Percentiles rank a stretch among this genome's conserved stretches.
These are phyloP conservation scores for Glebionis coronaria DNA, from an alignment of 129 eudicot species.

Conservation along the genomic window DNA sequence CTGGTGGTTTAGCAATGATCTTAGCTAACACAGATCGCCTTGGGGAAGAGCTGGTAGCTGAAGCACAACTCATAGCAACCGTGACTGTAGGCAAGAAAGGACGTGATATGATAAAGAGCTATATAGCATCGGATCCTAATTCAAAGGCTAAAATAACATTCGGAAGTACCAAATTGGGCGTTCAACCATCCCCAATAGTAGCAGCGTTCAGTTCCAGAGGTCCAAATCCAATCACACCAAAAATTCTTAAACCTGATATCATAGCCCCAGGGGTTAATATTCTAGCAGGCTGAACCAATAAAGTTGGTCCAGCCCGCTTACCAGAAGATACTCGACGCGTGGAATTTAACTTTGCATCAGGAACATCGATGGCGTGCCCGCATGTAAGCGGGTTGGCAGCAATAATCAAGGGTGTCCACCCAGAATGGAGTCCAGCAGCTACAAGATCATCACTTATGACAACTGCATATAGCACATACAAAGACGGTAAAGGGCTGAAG, in stretches of 20 bases:
- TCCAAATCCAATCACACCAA: conserved; percentile 81
- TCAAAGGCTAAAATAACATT: conserved; percentile 52
- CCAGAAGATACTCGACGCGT: conserved; percentile 48
- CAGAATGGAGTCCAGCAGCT: conserved; percentile 87
- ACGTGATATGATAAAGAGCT: conserved; percentile 54
- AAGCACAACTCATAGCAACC: conserved; percentile 59
- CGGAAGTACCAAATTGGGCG: conserved; percentile 56
- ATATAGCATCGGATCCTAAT: conserved; percentile 39
- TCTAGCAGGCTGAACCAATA: conserved; percentile 73
- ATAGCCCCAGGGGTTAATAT: conserved; percentile 90
- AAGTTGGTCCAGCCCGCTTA: conserved; percentile 48
- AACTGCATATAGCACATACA: conserved; percentile 66
- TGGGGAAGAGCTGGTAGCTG: conserved; percentile 68
- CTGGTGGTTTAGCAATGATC: conserved; percentile 81
- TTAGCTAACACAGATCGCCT: conserved; percentile 46
- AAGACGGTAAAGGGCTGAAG: conserved; percentile 37
- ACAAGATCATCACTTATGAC: conserved; percentile 76
- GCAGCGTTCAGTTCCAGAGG: conserved; percentile 90
- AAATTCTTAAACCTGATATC: conserved; percentile 72
- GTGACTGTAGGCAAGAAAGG: conserved; percentile 42
- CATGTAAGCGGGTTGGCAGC: conserved; percentile 76
- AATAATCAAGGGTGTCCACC: conserved; percentile 58
- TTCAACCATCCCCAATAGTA: conserved; percentile 75
- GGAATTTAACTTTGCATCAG: conserved; percentile 57
- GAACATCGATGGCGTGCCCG: conserved; percentile 88